These are phyloP conservation scores for Apium graveolens DNA, from an alignment of 129 eudicot species.

Conservation along the genomic window DNA sequence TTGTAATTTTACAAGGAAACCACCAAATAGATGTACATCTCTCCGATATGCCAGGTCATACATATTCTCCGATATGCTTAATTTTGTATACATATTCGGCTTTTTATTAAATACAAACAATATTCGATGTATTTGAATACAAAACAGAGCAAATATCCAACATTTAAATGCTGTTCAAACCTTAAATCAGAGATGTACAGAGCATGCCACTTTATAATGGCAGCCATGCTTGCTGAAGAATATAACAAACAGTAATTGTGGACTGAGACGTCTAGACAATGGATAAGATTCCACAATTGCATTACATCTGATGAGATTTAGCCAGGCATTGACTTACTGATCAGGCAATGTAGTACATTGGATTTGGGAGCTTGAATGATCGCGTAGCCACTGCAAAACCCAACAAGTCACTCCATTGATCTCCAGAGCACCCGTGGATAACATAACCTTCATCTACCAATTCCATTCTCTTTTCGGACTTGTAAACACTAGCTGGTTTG, in stretches of 20 bases:
- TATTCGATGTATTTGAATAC: neutral
- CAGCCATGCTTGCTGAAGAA: neutral
- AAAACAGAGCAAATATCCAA: neutral
- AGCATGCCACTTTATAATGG: neutral
- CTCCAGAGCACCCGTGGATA: conserved; percentile 76
- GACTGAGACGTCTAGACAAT: neutral
- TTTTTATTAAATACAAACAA: neutral
- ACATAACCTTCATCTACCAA: conserved; percentile 61
- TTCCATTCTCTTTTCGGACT: conserved; percentile 68
- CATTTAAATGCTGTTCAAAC: neutral
- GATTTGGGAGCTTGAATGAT: conserved; percentile 90
- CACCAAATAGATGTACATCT: neutral
- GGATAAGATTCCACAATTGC: neutral
- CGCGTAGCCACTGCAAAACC: conserved; percentile 63
- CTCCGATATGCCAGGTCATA: neutral
- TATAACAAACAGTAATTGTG: neutral
- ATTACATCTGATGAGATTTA: neutral
- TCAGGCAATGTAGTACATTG: conserved; percentile 62
- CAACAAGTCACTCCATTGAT: conserved; percentile 87
- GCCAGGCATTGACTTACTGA: neutral
- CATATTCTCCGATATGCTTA: neutral
- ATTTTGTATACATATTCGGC: neutral
- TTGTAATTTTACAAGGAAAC: too few species aligned
- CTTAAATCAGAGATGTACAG: neutral
- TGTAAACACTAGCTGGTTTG: conserved; percentile 54